Evolutionary conservation across 2,329 filamentous ascomycete species (phyloP).

Genomic region (Colletotrichum siamense): DNA sequence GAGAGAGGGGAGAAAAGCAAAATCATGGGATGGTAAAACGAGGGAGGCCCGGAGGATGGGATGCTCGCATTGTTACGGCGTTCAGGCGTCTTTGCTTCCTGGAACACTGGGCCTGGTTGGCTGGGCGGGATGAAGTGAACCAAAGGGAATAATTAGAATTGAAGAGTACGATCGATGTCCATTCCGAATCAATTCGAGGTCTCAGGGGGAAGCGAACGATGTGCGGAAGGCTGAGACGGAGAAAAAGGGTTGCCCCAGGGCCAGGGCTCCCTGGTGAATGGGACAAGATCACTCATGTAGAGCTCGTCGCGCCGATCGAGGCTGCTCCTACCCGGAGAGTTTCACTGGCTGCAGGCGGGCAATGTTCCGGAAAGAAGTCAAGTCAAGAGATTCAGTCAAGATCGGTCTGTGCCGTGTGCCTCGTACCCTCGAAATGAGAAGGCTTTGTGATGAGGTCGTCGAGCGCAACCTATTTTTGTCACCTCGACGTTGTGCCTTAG

Average conservation of each 20-base stretch:
- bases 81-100: slow-evolving; percentile 24
- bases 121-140: slow-evolving; percentile 20
- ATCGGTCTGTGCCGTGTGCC: background rate
- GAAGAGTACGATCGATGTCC: slow-evolving; percentile 11
- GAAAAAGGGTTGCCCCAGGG: background rate
- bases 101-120: slow-evolving; percentile 23
- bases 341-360: background rate
- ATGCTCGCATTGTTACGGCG: slow-evolving; percentile 23
- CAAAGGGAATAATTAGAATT: slow-evolving; percentile 21
- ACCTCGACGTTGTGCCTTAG: background rate
- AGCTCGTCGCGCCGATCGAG: background rate
- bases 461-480: background rate
- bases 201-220: background rate
- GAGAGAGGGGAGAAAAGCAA: background rate
- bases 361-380: background rate
- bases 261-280: background rate
- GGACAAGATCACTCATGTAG: background rate
- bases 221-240: background rate
- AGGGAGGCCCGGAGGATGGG: slow-evolving; percentile 4
- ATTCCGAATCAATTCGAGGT: background rate
- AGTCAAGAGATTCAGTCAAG: background rate
- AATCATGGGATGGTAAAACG: background rate
- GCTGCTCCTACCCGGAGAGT: background rate
- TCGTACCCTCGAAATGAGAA: background rate
- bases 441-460: background rate